phyloP scores from a whole-genome alignment of 352 stramenopile species.

The Phytophthora boehmeriae region DNA sequence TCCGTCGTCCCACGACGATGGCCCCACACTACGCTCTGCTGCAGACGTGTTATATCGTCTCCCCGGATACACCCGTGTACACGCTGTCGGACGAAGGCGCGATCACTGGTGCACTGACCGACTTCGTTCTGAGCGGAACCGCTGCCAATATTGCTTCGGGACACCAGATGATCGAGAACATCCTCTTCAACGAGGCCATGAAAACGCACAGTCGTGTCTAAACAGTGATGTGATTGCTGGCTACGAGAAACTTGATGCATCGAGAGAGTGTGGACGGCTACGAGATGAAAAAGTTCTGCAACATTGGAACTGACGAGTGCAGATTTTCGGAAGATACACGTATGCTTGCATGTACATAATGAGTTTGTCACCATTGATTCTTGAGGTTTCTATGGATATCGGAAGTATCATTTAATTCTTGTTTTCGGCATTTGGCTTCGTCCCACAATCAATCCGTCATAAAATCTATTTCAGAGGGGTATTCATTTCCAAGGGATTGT shows the following conservation, averaged over 20 bases:
- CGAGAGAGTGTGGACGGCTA: neutral
- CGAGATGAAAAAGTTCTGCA: no score
- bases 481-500: no score
- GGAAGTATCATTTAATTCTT: no score
- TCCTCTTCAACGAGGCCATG: constrained; percentile 50
- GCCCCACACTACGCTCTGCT: constrained; percentile 40
- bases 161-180: constrained; percentile 61
- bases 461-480: no score
- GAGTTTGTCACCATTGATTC: no score
- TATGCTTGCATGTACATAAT: no score
- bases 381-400: no score
- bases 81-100: constrained; percentile 30
- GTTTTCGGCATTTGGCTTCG: no score
- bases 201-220: constrained; percentile 29
- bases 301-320: no score
- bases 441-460: no score
- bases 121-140: constrained; percentile 48
- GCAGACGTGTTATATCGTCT: constrained; percentile 65
- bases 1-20: constrained; percentile 42
- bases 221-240: neutral
- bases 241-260: neutral
- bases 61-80: constrained; percentile 41
- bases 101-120: constrained; percentile 36
- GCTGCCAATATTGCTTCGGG: constrained; percentile 42
- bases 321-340: no score